Evolutionary conservation across 495 filamentous ascomycete genomes (phyloP), one percentile per base, ranked within the genome.

Genomic region (Aspergillus kassunensis): DNA sequence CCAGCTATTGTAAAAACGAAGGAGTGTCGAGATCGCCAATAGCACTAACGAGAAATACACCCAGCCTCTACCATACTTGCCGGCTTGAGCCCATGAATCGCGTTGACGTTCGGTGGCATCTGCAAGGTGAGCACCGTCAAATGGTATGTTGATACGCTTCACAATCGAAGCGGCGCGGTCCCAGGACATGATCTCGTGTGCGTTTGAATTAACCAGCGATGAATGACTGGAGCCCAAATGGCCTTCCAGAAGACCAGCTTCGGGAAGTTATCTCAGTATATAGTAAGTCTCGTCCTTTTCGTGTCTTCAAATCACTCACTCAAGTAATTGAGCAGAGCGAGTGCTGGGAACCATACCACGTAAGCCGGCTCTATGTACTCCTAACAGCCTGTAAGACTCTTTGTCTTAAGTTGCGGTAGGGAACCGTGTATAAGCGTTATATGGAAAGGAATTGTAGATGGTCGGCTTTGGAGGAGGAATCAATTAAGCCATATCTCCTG

Each of bases 1-100:
- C 83, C 88, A 93, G 44, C 81, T 84, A 65, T 95, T 85, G 71
- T 88, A 95, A 64, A 84, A 80, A 54, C 89, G 80, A 60, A 91
- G 70, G 11, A 82, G 60, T 3, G 80, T 66, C 9, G 89, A 78
- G 48, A 83, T 51, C 34, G 80, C 74, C 51, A 91, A 69, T 37
- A 96, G 60, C 45, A 88, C 80, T 21, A 95, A 62, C 37, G 84
- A 81, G 58, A 95, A 93, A 64, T 91, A 96, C 3, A 90, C 86
- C 83, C 88, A 93, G 29, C 86, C 89, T 48, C 89, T 67, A n/a
- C 76, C 88, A 68, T 95, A 95, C 72, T 95, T 92, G 11, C 86
- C 88, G n/a, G 88, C 82, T 63, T 87, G 63, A 10, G 63, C 74
- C 86, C 86, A 96, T 40, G 90, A 86, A 69, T 95, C 90, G 64